These are phyloP conservation scores for Penicillium parvum DNA, from an alignment of 495 filamentous ascomycete species.

Conservation along the genomic window DNA sequence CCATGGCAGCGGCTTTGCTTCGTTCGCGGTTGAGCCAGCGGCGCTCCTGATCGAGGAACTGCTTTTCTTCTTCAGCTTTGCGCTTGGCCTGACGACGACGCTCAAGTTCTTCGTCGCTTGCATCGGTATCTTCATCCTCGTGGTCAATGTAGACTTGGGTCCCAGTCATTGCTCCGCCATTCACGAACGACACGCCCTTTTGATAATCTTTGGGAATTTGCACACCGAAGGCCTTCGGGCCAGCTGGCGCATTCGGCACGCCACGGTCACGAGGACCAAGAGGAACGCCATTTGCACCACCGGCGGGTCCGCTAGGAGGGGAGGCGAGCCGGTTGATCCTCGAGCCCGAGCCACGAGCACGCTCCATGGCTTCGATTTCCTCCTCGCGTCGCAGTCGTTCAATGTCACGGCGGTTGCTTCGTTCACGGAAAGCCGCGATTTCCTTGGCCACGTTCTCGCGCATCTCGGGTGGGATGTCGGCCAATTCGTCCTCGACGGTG, in stretches of 20 bases:
- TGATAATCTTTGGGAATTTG: conserved; percentile 76
- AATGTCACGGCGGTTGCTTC: conserved; percentile 80
- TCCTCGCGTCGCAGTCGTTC: conserved; percentile 85
- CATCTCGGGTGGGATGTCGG: conserved; percentile 94
- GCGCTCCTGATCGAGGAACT: conserved; percentile 80
- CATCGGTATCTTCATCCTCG: conserved; percentile 86
- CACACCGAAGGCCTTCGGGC: conserved; percentile 66
- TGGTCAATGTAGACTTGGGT: conserved; percentile 49
- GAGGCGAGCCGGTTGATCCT: conserved; percentile 66
- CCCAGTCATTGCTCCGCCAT: conserved; percentile 68
- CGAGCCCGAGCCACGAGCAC: conserved; percentile 62
- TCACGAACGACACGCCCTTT: conserved; percentile 81
- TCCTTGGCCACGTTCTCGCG: conserved; percentile 94
- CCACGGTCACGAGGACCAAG: conserved; percentile 72
- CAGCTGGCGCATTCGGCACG: conserved; percentile 73
- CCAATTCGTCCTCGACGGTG: conserved; percentile 86
- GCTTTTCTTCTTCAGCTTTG: conserved; percentile 69
- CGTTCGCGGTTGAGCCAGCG: conserved; percentile 88
- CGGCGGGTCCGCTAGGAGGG: conserved; percentile 67
- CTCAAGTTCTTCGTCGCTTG: conserved; percentile 83
- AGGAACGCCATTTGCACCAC: conserved; percentile 77
- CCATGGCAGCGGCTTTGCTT: conserved; percentile 73
- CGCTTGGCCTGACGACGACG: conserved; percentile 65
- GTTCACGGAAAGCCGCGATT: conserved; percentile 88
- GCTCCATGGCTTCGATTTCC: conserved; percentile 84